Base-by-base conservation (phyloP, 2,329 filamentous ascomycete species). In the Alternaria burnsii region DNA sequence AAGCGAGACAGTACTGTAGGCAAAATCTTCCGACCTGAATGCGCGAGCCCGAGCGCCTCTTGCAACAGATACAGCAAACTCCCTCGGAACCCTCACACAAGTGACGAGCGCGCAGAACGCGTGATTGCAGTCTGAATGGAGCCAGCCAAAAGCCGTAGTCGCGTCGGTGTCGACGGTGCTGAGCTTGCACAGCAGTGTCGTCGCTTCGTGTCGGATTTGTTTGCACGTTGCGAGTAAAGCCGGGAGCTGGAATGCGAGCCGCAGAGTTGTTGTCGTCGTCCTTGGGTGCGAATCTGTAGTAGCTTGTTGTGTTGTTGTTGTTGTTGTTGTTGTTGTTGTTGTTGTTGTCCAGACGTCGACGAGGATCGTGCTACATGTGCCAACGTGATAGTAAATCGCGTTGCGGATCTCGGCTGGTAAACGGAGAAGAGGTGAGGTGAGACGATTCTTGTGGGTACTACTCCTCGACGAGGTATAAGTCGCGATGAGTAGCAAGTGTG, bases 211-310 rank as follows among this genome's bases (percentile, higher is more conserved):
- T n/a, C 8, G 34, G 34, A 38, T 10, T 38, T 38, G 16, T 0
- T n/a, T 18, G 34, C 34, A 38, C 16, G 34, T 38, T 0, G 0
- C 1, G 16, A 38, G 14, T 16, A 38, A n/a, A 3, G 0, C 16
- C 0, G 34, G 34, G 4, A n/a, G 34, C 5, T 3, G 6, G 14
- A 38, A 38, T 0, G 0, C 12, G 9, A 30, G 1, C 7, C 0
- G 7, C 10, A 11, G 28, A 30, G 28, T 11, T 30, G 14, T 34
- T 36, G 30, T n/a, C n/a, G n/a, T n/a, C n/a, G n/a, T n/a, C n/a
- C n/a, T n/a, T n/a, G n/a, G n/a, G n/a, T n/a, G n/a, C n/a, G n/a
- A n/a, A n/a, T n/a, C n/a, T n/a, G n/a, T n/a, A n/a, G n/a, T n/a
- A n/a, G n/a, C n/a, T n/a, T n/a, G n/a, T n/a, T n/a, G n/a, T n/a